Base-by-base conservation (phyloP, 768 basidiomycete species). In the Lactarius quietus region DNA sequence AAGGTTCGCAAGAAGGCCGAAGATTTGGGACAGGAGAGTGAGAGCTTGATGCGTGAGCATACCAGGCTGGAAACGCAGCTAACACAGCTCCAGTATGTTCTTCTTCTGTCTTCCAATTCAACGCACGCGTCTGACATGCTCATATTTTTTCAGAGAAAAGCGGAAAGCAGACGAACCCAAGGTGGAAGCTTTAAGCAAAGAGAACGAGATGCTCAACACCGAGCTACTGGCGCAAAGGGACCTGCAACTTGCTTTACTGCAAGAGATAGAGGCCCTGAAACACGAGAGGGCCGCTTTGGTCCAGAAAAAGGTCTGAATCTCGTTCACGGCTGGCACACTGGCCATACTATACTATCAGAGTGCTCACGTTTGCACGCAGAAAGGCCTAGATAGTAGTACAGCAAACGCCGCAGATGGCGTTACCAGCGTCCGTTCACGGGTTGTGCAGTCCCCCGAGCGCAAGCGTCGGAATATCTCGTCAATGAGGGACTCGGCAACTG, bases 381-480 rank as follows among this genome's bases (percentile, higher is more conserved):
- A 90, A 78, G 80, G 75, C 63, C 78, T 90, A 31, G 84, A 84
- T 66, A 78, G 78, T 2, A 88, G 92, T 57, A 81, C 87, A 12
- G 78, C 83, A 8, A 79, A 81, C 52, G 77, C 87, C 28, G 78
- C 82, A 48, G 87, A 90, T 63, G 78, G 81, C 53, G 86, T 92
- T 67, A 76, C 78, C 15, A 84, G 87, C 51, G 86, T 86, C 0
- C 82, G 85, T 57, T 79, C 85, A 33, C 86, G 93, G 31, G 89
- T 97, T 67, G 93, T 97, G 3, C 92, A 94, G 74, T 94, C 92
- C 0, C 95, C 95, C 0, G 95, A 96, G 55, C 84, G 94, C 53
- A 89, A 96, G 69, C 90, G 88, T 73, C 85, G 87, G 58, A 90
- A 86, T 51, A 96, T 96, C 70, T 76, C 82, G 14, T 80, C 84